These are phyloP conservation scores for Waitea zeae DNA, from an alignment of 1,284 basidiomycete species.

Conservation along the genomic window DNA sequence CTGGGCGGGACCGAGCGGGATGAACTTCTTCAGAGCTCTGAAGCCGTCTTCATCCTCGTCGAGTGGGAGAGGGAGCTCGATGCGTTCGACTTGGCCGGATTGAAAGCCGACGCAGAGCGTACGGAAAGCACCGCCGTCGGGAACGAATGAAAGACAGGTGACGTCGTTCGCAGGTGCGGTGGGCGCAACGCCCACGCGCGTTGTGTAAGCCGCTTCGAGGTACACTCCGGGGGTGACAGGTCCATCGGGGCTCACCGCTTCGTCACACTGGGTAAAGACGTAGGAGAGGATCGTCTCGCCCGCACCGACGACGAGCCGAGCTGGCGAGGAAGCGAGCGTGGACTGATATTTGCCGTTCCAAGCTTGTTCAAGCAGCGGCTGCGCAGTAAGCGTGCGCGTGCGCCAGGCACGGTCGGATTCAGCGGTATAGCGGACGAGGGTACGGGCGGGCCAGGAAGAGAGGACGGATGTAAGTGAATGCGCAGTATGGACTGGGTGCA, in stretches of 20 bases:
- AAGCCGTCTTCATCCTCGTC: conserved; percentile 5
- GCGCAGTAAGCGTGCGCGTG: conserved; percentile 33
- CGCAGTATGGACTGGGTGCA: too few relatives aligned
- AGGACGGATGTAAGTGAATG: too few relatives aligned
- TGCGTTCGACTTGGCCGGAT: conserved; percentile 35
- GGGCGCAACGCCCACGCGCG: too few relatives aligned
- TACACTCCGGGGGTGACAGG: conserved; percentile 27
- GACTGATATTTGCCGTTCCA: conserved; percentile 46
- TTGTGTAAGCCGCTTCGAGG: too few relatives aligned
- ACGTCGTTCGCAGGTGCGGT: conserved; percentile 27
- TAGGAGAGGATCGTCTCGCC: conserved; percentile 44
- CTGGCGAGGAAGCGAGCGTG: conserved; percentile 34
- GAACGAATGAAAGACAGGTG: conserved; percentile 27
- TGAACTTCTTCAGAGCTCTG: conserved; percentile 8
- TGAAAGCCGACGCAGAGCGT: conserved; percentile 43
- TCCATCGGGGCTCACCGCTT: conserved; percentile 32
- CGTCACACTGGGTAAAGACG: conserved; percentile 21
- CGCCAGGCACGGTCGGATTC: conserved; percentile 41
- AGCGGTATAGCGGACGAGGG: conserved; percentile 35
- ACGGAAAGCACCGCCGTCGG: conserved; percentile 20
- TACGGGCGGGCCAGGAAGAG: too few relatives aligned
- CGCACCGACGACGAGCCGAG: conserved; percentile 44
- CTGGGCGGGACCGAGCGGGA: conserved; percentile 14
- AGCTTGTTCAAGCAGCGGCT: conserved; percentile 44
- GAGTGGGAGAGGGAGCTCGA: conserved; percentile 16